These are phyloP conservation scores for Shiraia bambusicola DNA, from an alignment of 2,329 filamentous ascomycete genomes.

Conservation along the genomic window DNA sequence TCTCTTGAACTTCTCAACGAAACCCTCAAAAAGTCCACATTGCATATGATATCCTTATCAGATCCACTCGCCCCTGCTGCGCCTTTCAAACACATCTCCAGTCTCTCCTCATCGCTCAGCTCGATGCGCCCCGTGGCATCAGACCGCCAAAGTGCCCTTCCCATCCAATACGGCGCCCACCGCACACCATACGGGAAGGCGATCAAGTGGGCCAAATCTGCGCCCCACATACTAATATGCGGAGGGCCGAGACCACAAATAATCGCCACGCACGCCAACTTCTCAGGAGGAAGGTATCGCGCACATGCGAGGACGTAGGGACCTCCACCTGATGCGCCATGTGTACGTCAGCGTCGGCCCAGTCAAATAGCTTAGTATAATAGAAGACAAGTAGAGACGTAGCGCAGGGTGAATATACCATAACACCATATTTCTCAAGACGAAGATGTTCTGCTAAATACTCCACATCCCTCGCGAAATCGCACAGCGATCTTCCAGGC, in stretches of 20 bases:
- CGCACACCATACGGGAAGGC: slow-evolving; percentile 38
- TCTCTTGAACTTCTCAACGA: slow-evolving; percentile 23
- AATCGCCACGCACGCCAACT: slow-evolving; percentile 26
- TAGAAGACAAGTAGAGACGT: background rate
- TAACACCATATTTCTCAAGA: slow-evolving; percentile 23
- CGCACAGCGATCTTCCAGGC: slow-evolving; percentile 19
- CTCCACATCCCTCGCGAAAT: slow-evolving; percentile 29
- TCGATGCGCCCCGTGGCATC: slow-evolving; percentile 30
- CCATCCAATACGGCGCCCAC: slow-evolving; percentile 16
- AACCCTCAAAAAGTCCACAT: slow-evolving; percentile 24
- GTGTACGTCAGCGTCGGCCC: background rate
- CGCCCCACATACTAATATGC: slow-evolving; percentile 41
- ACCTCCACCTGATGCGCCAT: slow-evolving; percentile 39
- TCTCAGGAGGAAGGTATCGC: slow-evolving; percentile 16
- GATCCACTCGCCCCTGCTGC: slow-evolving; percentile 9
- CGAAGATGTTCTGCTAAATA: slow-evolving; percentile 21
- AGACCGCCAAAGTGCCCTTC: slow-evolving; percentile 29
- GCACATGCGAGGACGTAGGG: slow-evolving; percentile 38
- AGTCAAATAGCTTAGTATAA: slow-evolving; percentile 3
- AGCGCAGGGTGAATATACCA: slow-evolving; percentile 26
- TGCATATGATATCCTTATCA: slow-evolving; percentile 25
- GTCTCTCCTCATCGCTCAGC: slow-evolving; percentile 36
- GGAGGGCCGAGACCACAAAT: slow-evolving; percentile 39
- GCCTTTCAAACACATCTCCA: slow-evolving; percentile 1
- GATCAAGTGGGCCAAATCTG: slow-evolving; percentile 22